A percentile compares a stretch with the other conserved stretches of the same genome.
These are phyloP conservation scores for Articulospora tetracladia DNA, from an alignment of 495 filamentous ascomycete genomes.

Conservation along the genomic window DNA sequence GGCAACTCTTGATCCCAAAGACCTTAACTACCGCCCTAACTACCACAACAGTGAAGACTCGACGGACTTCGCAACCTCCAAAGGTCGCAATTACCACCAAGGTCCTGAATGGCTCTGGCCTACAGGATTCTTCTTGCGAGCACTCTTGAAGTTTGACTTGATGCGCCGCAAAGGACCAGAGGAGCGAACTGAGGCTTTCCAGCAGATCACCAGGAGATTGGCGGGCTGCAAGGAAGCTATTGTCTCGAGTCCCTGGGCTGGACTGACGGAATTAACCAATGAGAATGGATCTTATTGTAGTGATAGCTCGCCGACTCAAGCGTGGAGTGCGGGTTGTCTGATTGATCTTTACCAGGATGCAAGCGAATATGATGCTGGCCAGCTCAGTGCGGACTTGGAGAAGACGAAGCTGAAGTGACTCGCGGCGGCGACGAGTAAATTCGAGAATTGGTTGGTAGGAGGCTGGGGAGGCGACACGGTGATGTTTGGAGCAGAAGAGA, in stretches of 20 bases:
- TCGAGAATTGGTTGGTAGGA: background rate
- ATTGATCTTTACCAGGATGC: conserved; percentile 96
- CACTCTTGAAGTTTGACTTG: conserved; percentile 86
- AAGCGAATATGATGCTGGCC: conserved; percentile 30
- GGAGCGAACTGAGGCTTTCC: conserved; percentile 77
- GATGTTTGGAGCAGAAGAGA: background rate
- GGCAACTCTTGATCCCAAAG: conserved; percentile 89
- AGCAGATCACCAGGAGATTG: conserved; percentile 85
- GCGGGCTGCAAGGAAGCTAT: conserved; percentile 79
- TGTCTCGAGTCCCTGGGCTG: conserved; percentile 76
- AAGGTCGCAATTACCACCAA: conserved; percentile 96
- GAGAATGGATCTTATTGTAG: conserved; percentile 76
- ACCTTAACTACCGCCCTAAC: conserved; percentile 88
- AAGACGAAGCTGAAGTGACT: background rate
- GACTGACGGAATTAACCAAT: conserved; percentile 90
- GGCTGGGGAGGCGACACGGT: background rate
- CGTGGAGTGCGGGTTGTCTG: conserved; percentile 91
- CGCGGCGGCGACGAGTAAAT: background rate
- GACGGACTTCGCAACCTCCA: conserved; percentile 80
- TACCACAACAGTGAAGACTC: conserved; percentile 95
- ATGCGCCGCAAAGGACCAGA: conserved; percentile 58
- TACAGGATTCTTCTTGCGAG: conserved; percentile 88
- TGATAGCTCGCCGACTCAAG: conserved; percentile 83
- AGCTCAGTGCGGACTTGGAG: conserved; percentile 1
- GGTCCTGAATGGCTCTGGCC: conserved; percentile 99